Conservation (phyloP, 1,284 basidiomycete genomes). For the Bondarzewia mesenterica region DNA sequence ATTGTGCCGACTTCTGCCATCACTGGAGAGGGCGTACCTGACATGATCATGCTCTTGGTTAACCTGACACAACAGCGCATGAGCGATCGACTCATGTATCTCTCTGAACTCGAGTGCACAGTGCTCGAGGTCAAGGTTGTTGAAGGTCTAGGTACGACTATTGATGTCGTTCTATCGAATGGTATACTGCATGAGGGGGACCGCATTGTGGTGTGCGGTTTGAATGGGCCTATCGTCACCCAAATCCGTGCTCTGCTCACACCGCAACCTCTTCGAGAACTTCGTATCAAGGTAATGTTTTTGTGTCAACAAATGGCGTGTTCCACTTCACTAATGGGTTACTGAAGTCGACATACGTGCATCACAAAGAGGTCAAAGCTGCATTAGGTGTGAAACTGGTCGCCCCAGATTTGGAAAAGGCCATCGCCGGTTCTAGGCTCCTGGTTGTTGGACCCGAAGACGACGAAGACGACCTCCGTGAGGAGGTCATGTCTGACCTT, state of each 20-base stretch:
- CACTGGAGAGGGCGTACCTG: conserved; percentile 98
- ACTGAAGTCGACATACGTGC: conserved; percentile 87
- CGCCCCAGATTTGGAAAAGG: conserved; percentile 95
- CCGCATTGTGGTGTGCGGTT: conserved; percentile 92
- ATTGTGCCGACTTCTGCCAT: conserved; percentile 97
- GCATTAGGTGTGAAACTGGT: conserved; percentile 96
- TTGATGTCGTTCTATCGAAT: conserved; percentile 96
- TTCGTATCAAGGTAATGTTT: conserved; percentile 81
- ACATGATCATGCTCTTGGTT: conserved; percentile 98
- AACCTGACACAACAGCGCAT: conserved; percentile 98
- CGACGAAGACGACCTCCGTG: conserved; percentile 91
- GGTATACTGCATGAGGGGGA: conserved; percentile 92
- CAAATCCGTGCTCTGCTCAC: conserved; percentile 92
- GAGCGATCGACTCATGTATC: conserved; percentile 97
- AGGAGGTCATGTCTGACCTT: conserved; percentile 96
- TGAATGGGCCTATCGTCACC: conserved; percentile 97
- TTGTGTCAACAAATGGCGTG: neutral
- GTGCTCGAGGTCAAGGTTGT: conserved; percentile 99
- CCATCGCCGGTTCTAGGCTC: conserved; percentile 95
- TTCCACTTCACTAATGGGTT: conserved; percentile 5
- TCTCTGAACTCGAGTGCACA: conserved; percentile 98
- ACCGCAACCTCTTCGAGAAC: conserved; percentile 92
- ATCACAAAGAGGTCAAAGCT: conserved; percentile 97
- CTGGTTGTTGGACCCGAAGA: conserved; percentile 91
- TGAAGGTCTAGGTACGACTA: conserved; percentile 96